Evolutionary conservation across 164 flowering plant genomes (phyloP).

Genomic region (Annona squamosa): DNA sequence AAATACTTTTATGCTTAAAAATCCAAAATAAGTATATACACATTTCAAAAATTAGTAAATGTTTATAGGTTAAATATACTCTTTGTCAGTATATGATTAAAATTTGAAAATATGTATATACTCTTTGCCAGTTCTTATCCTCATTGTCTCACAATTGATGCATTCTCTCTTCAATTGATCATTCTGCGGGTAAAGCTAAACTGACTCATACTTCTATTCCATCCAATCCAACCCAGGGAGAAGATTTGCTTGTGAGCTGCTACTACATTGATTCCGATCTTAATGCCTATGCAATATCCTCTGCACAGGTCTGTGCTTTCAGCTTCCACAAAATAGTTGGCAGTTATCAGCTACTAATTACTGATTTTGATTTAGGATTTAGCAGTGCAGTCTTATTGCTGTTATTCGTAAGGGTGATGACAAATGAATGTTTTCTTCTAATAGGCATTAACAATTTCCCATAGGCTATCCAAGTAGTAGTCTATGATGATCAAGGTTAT

Average conservation of each 20-base stretch:
- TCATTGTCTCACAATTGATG: no score
- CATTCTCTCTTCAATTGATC: not conserved
- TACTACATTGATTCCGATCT: conserved; percentile 73
- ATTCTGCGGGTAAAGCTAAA: not conserved
- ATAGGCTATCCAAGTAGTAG: not conserved
- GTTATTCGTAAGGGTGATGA: not conserved
- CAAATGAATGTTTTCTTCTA: not conserved
- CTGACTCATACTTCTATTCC: not conserved
- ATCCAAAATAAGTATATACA: no score
- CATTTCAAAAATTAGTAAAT: no score
- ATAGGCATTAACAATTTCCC: not conserved
- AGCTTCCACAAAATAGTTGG: not conserved
- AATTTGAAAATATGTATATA: no score
- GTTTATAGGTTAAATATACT: no score
- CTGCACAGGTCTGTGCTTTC: conserved; percentile 57
- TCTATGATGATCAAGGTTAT: not conserved
- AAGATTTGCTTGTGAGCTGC: conserved; percentile 74
- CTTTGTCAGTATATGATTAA: no score
- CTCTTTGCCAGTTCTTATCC: no score
- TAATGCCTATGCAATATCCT: conserved; percentile 70
- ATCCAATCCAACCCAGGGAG: conserved; percentile 43
- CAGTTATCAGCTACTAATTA: not conserved
- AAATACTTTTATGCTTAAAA: no score
- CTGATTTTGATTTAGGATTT: not conserved
- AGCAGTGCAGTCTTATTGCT: not conserved